These are phyloP conservation scores for Fomitopsis betulina DNA, from an alignment of 1,284 basidiomycete genomes.

Conservation along the genomic window DNA sequence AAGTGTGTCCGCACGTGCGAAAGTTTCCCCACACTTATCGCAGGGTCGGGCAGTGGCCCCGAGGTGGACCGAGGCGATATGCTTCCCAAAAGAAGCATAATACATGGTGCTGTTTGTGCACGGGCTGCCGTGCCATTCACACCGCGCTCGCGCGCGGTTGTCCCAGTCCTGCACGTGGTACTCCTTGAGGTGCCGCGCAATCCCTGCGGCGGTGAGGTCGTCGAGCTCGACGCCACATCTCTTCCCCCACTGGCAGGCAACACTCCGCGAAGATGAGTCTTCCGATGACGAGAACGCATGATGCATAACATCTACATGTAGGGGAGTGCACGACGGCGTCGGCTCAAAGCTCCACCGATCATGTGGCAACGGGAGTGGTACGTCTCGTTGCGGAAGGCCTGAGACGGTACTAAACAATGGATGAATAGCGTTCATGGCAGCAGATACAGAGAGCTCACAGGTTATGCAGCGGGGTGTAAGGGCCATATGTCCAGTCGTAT, in stretches of 20 bases:
- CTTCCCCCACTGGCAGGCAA: constrained; percentile 2
- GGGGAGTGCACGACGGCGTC: background rate
- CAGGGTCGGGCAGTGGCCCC: constrained; percentile 2
- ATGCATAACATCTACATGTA: background rate
- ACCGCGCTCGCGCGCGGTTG: background rate
- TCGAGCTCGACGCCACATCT: constrained; percentile 1
- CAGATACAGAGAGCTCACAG: background rate
- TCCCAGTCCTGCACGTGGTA: background rate
- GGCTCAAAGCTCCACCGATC: background rate
- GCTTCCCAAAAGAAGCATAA: constrained; percentile 5
- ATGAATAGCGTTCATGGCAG: background rate
- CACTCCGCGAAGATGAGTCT: background rate
- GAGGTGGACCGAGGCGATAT: constrained; percentile 8
- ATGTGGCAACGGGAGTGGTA: background rate
- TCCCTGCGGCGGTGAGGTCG: constrained; percentile 6
- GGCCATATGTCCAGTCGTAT: background rate
- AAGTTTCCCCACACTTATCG: constrained; percentile 1
- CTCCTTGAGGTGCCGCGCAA: constrained; percentile 4
- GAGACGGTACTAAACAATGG: background rate
- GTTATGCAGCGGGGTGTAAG: background rate
- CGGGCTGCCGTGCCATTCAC: constrained; percentile 1
- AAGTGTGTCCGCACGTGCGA: constrained; percentile 3
- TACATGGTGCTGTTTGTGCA: background rate
- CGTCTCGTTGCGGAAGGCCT: background rate
- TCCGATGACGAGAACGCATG: background rate